Percentiles rank a stretch among this genome's conserved stretches.
Evolutionary conservation across 257 asterid species (phyloP).

Genomic region (Jacaranda mimosifolia): DNA sequence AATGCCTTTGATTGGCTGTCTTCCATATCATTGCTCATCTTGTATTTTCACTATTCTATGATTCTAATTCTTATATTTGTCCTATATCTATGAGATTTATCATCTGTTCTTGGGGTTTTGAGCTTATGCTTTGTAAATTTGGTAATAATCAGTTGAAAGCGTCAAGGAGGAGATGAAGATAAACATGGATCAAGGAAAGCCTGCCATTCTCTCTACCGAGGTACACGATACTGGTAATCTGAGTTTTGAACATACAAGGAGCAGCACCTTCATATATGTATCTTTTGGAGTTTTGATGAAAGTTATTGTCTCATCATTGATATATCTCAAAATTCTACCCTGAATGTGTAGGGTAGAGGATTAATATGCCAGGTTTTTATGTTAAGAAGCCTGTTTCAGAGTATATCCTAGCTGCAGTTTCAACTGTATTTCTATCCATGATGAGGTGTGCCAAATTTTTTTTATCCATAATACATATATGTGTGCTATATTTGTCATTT

Average conservation of each 20-base stretch:
- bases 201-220: slow-evolving; percentile 96
- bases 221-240: slow-evolving; percentile 44
- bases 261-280: not conserved
- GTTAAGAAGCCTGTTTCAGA: slow-evolving; percentile 88
- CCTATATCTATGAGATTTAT: slow-evolving; percentile 12
- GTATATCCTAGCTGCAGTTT: slow-evolving; percentile 80
- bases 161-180: slow-evolving; percentile 54
- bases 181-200: slow-evolving; percentile 66
- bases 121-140: slow-evolving; percentile 31
- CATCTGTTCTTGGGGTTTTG: slow-evolving; percentile 12
- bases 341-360: slow-evolving; percentile 83
- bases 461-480: too few relatives aligned
- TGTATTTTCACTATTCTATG: slow-evolving; percentile 2
- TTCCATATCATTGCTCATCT: not conserved
- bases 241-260: too few relatives aligned
- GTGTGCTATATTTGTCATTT: not conserved
- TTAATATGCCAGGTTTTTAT: slow-evolving; percentile 75
- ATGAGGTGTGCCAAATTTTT: slow-evolving; percentile 60
- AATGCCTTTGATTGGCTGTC: not conserved
- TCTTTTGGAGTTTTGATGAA: slow-evolving; percentile 23
- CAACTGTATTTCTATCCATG: slow-evolving; percentile 82
- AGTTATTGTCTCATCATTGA: not conserved
- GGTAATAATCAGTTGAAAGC: slow-evolving; percentile 65
- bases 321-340: slow-evolving; percentile 19
- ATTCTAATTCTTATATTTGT: not conserved